Conservation (phyloP, 768 basidiomycete species). For the Pulveroboletus sp. region DNA sequence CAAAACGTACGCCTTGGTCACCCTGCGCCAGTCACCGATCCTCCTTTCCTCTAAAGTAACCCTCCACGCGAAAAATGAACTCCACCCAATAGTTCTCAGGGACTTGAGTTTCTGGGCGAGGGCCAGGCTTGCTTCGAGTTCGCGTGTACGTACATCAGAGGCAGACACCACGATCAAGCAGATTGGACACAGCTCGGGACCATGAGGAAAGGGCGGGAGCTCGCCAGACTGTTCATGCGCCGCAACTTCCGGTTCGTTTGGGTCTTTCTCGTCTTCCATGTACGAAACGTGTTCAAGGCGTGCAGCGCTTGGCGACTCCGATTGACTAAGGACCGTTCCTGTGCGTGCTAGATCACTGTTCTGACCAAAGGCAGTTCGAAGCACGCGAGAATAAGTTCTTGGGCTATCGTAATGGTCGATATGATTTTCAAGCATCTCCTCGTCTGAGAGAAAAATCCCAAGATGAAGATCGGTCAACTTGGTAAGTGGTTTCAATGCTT, state of each 20-base stretch:
- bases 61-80: conserved; percentile 40
- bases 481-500: conserved; percentile 42
- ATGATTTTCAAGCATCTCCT: conserved; percentile 46
- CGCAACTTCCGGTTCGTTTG: neutral
- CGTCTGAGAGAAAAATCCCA: conserved; percentile 60
- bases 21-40: conserved; percentile 22
- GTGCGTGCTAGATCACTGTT: neutral
- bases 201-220: conserved; percentile 27
- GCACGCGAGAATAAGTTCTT: conserved; percentile 16
- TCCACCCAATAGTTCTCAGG: conserved; percentile 48
- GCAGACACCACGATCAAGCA: conserved; percentile 33
- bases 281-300: conserved; percentile 20
- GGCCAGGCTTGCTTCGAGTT: conserved; percentile 44
- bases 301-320: conserved; percentile 10
- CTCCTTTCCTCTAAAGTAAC: conserved; percentile 13
- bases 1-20: conserved; percentile 40
- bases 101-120: conserved; percentile 44
- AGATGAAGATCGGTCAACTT: conserved; percentile 50
- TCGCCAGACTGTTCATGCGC: conserved; percentile 5
- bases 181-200: conserved; percentile 31
- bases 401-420: conserved; percentile 29
- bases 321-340: conserved; percentile 23
- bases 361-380: conserved; percentile 10
- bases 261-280: conserved; percentile 16
- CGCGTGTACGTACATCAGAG: conserved; percentile 38